A percentile compares a stretch with the other conserved stretches of the same genome.
Evolutionary conservation across 1,284 basidiomycete genomes (phyloP).

Genomic region (Peniophora sp.): DNA sequence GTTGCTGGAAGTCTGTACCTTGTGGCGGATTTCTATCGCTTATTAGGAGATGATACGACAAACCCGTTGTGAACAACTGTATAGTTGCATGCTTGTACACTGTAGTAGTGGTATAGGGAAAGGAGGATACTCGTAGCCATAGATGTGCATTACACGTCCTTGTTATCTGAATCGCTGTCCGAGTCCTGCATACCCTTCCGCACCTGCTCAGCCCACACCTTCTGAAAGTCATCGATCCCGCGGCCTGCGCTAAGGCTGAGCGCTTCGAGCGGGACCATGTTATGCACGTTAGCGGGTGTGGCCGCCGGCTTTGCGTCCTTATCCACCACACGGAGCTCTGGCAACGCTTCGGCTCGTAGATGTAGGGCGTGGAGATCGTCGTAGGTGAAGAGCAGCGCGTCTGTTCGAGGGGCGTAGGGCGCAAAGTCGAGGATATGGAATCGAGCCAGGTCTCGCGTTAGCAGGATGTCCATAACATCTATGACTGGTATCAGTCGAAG

Average conservation of each 20-base stretch:
- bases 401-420: constrained; percentile 80
- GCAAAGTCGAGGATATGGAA: constrained; percentile 89
- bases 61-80: too few relatives aligned
- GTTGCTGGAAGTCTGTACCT: constrained; percentile 89
- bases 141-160: too few relatives aligned
- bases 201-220: constrained; percentile 56
- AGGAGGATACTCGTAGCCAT: too few relatives aligned
- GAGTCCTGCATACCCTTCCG: constrained; percentile 28
- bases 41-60: constrained; percentile 17
- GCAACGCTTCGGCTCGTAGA: constrained; percentile 17
- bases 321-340: constrained; percentile 65
- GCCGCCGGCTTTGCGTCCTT: constrained; percentile 63
- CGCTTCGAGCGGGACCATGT: constrained; percentile 90
- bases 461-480: constrained; percentile 85
- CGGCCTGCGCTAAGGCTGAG: constrained; percentile 71
- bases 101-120: too few relatives aligned
- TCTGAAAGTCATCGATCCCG: constrained; percentile 66
- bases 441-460: constrained; percentile 70
- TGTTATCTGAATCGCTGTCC: not conserved
- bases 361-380: constrained; percentile 56
- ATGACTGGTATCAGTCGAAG: constrained; percentile 1
- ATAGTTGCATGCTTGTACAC: too few relatives aligned
- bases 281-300: constrained; percentile 71
- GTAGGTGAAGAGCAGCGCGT: constrained; percentile 81
- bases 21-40: constrained; percentile 81